phyloP scores from a whole-genome alignment of 345 rosid genomes.

The Populus euphratica region DNA sequence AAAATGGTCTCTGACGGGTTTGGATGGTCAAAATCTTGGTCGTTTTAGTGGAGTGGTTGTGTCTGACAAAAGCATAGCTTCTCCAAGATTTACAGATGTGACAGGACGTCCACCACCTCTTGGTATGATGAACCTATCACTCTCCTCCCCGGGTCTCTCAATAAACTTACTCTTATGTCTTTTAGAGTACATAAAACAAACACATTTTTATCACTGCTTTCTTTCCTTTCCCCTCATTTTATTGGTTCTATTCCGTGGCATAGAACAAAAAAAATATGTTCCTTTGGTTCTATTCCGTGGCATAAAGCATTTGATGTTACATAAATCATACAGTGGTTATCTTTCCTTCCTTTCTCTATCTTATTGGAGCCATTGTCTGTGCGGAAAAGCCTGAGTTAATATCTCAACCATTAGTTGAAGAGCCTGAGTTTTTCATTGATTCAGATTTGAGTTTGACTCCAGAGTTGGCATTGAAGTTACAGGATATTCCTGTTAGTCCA shows the following conservation, averaged over 20 bases:
- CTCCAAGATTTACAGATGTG: slow-evolving; percentile 54
- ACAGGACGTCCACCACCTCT: slow-evolving; percentile 63
- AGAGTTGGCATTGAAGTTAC: slow-evolving; percentile 46
- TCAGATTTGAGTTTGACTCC: slow-evolving; percentile 59
- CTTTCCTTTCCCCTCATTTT: not conserved
- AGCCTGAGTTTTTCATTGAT: slow-evolving; percentile 18
- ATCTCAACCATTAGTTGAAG: not conserved
- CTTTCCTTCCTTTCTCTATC: not conserved
- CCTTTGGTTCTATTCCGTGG: not conserved
- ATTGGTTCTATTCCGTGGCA: not conserved
- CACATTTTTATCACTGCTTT: too few relatives aligned
- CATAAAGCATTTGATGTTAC: not conserved
- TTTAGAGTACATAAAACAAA: too few relatives aligned
- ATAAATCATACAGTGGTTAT: not conserved
- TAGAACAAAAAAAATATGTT: not conserved
- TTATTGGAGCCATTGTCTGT: not conserved
- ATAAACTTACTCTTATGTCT: not conserved
- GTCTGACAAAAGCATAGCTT: slow-evolving; percentile 61
- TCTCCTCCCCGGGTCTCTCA: not conserved
- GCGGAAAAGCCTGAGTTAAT: slow-evolving; percentile 7
- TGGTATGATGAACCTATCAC: slow-evolving; percentile 35
- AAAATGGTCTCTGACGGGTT: slow-evolving; percentile 60
- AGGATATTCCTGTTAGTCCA: slow-evolving; percentile 62
- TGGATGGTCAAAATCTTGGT: slow-evolving; percentile 58
- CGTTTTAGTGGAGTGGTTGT: slow-evolving; percentile 61